These are phyloP conservation scores for Epithemia pelagica DNA, from an alignment of 108 stramenopile genomes.

Conservation along the genomic window DNA sequence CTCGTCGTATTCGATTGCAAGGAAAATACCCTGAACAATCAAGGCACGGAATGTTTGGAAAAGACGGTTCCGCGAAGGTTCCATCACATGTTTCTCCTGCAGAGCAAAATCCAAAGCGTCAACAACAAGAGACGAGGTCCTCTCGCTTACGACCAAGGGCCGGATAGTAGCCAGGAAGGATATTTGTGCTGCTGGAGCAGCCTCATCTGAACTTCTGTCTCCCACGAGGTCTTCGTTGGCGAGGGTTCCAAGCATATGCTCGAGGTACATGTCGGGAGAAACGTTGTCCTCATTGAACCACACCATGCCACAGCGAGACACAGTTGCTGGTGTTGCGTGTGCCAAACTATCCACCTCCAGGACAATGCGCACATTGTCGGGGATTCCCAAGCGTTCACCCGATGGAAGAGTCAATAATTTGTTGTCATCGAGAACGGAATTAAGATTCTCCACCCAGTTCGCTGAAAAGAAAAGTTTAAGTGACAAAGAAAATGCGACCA, in stretches of 20 bases:
- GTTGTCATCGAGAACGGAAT: constrained; percentile 92
- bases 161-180: constrained; percentile 63
- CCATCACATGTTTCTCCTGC: constrained; percentile 84
- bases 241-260: constrained; percentile 47
- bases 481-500: constrained; percentile 5
- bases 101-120: constrained; percentile 76
- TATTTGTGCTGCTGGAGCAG: constrained; percentile 52
- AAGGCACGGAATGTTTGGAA: constrained; percentile 83
- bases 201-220: constrained; percentile 30
- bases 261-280: constrained; percentile 70
- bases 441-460: constrained; percentile 31
- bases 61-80: constrained; percentile 74
- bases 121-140: constrained; percentile 58
- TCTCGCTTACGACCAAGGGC: constrained; percentile 48
- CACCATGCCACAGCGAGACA: constrained; percentile 98
- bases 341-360: constrained; percentile 93
- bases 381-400: constrained; percentile 89
- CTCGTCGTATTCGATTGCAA: constrained; percentile 90
- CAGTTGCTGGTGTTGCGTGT: constrained; percentile 96
- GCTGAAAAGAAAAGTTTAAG: constrained; percentile 11
- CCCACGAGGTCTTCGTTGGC: constrained; percentile 39
- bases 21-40: constrained; percentile 78
- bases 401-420: constrained; percentile 92
- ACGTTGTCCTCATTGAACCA: constrained; percentile 94
- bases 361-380: constrained; percentile 81